Evolutionary conservation across 2,329 filamentous ascomycete genomes (phyloP).

Genomic region (Chrysoporthe cubensis): DNA sequence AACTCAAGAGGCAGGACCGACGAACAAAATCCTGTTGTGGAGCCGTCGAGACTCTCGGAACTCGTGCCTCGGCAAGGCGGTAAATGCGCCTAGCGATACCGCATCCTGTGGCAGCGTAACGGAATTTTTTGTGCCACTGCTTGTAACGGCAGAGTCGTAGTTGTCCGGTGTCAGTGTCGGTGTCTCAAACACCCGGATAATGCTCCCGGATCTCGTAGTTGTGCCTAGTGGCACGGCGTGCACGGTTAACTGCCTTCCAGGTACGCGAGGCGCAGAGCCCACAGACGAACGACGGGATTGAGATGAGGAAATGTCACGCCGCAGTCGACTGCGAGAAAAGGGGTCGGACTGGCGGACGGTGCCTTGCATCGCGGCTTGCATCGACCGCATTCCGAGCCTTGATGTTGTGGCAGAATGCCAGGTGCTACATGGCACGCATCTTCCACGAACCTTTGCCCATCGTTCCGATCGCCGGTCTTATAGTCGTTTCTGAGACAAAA

Average conservation of each 20-base stretch:
- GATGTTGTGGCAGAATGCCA: neutral
- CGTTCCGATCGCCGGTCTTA: neutral
- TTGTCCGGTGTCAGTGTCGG: neutral
- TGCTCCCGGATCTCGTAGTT: neutral
- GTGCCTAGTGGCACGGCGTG: neutral
- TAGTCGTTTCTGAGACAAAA: neutral
- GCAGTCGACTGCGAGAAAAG: neutral
- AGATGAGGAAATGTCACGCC: neutral
- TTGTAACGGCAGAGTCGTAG: constrained; percentile 3
- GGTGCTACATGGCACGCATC: neutral
- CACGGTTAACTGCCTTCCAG: neutral
- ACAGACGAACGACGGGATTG: neutral
- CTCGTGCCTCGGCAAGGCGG: constrained; percentile 25
- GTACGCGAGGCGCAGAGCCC: neutral
- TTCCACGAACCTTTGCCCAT: neutral
- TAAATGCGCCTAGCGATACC: constrained; percentile 27
- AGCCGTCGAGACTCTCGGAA: constrained; percentile 21
- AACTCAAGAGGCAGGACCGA: constrained; percentile 24
- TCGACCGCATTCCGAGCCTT: neutral
- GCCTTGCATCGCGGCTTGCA: constrained; percentile 15
- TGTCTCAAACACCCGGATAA: constrained; percentile 1
- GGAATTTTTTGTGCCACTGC: neutral
- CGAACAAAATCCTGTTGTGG: constrained; percentile 18
- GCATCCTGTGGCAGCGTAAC: constrained; percentile 2
- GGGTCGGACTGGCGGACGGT: constrained; percentile 16